phyloP scores from a whole-genome alignment of 805 yeast genomes.

The Lipomyces sp. region DNA sequence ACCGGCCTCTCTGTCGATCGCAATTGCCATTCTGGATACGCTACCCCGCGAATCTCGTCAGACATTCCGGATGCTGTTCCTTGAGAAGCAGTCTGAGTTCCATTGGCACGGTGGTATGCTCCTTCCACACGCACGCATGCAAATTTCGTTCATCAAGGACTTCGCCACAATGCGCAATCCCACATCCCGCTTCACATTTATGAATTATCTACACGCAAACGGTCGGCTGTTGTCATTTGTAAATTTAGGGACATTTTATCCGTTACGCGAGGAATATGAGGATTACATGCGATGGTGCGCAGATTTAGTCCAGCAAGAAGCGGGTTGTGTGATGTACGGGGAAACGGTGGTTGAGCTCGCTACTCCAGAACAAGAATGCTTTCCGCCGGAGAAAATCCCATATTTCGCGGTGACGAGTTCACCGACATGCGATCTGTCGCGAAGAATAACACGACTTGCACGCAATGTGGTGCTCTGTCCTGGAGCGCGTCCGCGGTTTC shows the following conservation, averaged over 20 bases:
- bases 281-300: slow-evolving; percentile 43
- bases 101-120: slow-evolving; percentile 42
- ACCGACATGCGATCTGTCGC: not conserved
- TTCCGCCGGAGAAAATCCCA: not conserved
- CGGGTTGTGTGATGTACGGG: slow-evolving; percentile 33
- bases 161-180: slow-evolving; percentile 41
- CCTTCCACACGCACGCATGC: slow-evolving; percentile 41
- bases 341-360: slow-evolving; percentile 19
- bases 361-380: not conserved
- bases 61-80: slow-evolving; percentile 24
- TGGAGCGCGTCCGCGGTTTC: slow-evolving; percentile 38
- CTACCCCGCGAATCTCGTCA: slow-evolving; percentile 2
- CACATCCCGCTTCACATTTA: slow-evolving; percentile 39
- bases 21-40: slow-evolving; percentile 35
- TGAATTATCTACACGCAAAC: slow-evolving; percentile 36
- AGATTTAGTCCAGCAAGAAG: slow-evolving; percentile 19
- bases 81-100: slow-evolving; percentile 36
- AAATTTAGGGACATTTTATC: slow-evolving; percentile 39
- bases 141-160: slow-evolving; percentile 40
- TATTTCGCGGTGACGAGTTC: slow-evolving; percentile 4
- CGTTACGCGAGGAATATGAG: slow-evolving; percentile 40
- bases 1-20: slow-evolving; percentile 40
- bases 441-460: slow-evolving; percentile 11
- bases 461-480: slow-evolving; percentile 36
- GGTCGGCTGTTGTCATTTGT: slow-evolving; percentile 37